Conservation (phyloP, 768 basidiomycete genomes). For the Tricholoma saponaceum region DNA sequence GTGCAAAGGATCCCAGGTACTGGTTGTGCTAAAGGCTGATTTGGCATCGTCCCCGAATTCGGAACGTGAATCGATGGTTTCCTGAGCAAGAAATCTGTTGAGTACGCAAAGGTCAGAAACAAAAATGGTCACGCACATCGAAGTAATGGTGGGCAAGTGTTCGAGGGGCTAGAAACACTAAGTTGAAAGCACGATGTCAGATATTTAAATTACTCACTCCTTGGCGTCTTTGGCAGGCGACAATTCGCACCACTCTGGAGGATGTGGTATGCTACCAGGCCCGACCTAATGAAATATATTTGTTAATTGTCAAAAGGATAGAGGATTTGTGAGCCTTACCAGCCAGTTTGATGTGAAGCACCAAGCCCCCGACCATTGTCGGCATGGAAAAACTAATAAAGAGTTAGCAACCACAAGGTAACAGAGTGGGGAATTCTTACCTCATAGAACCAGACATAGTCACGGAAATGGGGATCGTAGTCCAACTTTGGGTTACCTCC, state of each 20-base stretch:
- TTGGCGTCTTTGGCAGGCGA: conserved; percentile 89
- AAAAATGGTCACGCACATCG: conserved; percentile 54
- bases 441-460: conserved; percentile 97
- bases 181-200: conserved; percentile 3
- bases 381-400: conserved; percentile 84
- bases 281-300: conserved; percentile 54
- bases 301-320: neutral
- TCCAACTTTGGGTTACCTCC: conserved; percentile 87
- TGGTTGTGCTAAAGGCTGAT: conserved; percentile 59
- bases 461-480: conserved; percentile 91
- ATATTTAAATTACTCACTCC: conserved; percentile 52
- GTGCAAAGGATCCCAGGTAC: conserved; percentile 44
- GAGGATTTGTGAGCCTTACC: conserved; percentile 42
- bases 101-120: neutral
- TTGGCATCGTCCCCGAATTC: conserved; percentile 71
- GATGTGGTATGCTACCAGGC: conserved; percentile 87
- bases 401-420: neutral
- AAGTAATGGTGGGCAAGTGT: conserved; percentile 91
- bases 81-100: conserved; percentile 35
- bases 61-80: conserved; percentile 68
- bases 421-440: conserved; percentile 33
- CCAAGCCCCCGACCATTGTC: conserved; percentile 91
- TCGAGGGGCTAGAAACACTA: conserved; percentile 61
- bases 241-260: conserved; percentile 87
- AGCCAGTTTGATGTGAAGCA: conserved; percentile 98